phyloP scores from a whole-genome alignment of 345 rosid genomes.

The Kernera saxatilis region DNA sequence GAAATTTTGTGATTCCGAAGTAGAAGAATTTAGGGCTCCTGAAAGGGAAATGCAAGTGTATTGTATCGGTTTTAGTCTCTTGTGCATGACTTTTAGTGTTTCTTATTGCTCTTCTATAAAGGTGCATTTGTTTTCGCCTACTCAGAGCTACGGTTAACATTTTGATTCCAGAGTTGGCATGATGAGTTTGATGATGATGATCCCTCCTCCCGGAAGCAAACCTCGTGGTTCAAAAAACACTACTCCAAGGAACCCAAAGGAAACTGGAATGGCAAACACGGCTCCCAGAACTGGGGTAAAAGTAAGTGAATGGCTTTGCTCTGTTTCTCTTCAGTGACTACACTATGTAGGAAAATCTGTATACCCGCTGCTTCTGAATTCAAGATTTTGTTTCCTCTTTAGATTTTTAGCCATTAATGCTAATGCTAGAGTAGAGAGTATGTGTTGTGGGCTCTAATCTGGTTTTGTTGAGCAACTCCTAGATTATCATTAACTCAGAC shows the following conservation, averaged over 20 bases:
- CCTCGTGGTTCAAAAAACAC: constrained; percentile 61
- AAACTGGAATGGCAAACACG: constrained; percentile 34
- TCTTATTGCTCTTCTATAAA: background rate
- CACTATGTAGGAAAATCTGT: background rate
- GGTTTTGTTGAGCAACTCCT: background rate
- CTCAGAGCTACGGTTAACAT: background rate
- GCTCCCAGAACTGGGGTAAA: constrained; percentile 33
- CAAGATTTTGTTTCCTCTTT: background rate
- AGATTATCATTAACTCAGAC: background rate
- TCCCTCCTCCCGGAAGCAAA: constrained; percentile 35
- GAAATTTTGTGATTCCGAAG: background rate
- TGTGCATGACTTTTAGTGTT: background rate
- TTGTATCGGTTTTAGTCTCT: constrained; percentile 1
- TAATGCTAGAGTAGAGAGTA: background rate
- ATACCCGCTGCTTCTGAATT: background rate
- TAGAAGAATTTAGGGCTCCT: background rate
- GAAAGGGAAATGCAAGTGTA: background rate
- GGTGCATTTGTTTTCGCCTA: background rate
- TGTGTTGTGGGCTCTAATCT: background rate
- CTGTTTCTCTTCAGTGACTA: background rate
- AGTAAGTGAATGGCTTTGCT: constrained; percentile 44
- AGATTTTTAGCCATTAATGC: background rate
- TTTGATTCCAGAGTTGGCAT: constrained; percentile 46
- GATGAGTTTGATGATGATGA: constrained; percentile 38
- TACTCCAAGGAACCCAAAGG: constrained; percentile 40